These are phyloP conservation scores for Phytophthora foliorum DNA, from an alignment of 352 stramenopile species.

Conservation along the genomic window DNA sequence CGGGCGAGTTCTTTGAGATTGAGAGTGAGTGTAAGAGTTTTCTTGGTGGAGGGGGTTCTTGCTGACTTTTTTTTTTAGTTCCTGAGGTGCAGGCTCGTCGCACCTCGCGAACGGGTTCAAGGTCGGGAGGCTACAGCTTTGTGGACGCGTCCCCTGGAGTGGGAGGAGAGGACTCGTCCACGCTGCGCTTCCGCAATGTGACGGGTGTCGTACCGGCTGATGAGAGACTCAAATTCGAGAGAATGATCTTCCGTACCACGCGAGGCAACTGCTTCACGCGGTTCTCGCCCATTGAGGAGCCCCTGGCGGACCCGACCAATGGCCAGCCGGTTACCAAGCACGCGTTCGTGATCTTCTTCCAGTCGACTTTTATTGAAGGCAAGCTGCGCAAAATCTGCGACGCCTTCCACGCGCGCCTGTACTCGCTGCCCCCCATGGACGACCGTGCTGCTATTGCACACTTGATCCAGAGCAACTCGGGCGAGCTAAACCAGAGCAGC, in stretches of 20 bases:
- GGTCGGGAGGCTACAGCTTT: constrained; percentile 64
- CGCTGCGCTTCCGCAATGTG: constrained; percentile 94
- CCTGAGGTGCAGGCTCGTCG: constrained; percentile 65
- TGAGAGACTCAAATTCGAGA: constrained; percentile 96
- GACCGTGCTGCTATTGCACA: constrained; percentile 90
- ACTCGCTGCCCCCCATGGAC: constrained; percentile 96
- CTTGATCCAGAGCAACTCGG: constrained; percentile 93
- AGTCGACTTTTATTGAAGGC: constrained; percentile 97
- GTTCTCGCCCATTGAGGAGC: constrained; percentile 96
- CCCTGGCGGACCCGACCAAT: constrained; percentile 90
- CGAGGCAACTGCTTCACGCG: constrained; percentile 99
- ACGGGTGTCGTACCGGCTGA: constrained; percentile 95
- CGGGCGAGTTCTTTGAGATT: constrained; percentile 90
- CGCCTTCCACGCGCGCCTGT: constrained; percentile 97
- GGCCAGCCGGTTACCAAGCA: constrained; percentile 90
- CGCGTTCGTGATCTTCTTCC: constrained; percentile 97
- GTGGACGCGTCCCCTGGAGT: constrained; percentile 34
- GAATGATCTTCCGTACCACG: constrained; percentile 99
- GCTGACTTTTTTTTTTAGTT: constrained; percentile 41
- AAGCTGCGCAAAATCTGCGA: constrained; percentile 99
- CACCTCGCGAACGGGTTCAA: constrained; percentile 64
- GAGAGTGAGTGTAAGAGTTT: constrained; percentile 62
- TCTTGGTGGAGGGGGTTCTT: background rate
- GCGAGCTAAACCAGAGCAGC: constrained; percentile 96
- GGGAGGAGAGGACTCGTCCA: constrained; percentile 47